A percentile compares a stretch with the other conserved stretches of the same genome.
These are phyloP conservation scores for Apophysomyces ossiformis DNA, from an alignment of 371 early-diverging fungal genomes.

Conservation along the genomic window DNA sequence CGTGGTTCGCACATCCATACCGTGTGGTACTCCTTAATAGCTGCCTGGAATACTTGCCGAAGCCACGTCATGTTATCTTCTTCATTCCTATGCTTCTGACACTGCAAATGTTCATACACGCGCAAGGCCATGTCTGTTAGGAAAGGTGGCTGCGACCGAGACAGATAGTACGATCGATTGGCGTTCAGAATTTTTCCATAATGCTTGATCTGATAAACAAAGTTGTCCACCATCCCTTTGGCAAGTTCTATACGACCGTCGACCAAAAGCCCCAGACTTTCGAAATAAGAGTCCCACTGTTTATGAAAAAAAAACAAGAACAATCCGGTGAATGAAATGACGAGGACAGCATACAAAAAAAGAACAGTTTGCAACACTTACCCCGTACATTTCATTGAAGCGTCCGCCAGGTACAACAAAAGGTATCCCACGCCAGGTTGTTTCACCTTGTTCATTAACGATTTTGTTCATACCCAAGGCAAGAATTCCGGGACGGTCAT, in stretches of 20 bases:
- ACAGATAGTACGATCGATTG: conserved; percentile 92
- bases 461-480: conserved; percentile 73
- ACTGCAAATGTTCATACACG: conserved; percentile 62
- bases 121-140: conserved; percentile 90
- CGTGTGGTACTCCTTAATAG: conserved; percentile 86
- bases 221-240: conserved; percentile 93
- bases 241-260: conserved; percentile 83
- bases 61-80: conserved; percentile 71
- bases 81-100: conserved; percentile 34
- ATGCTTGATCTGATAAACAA: conserved; percentile 89
- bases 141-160: conserved; percentile 94
- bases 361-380: not conserved
- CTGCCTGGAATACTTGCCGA: conserved; percentile 65
- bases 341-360: too few species aligned
- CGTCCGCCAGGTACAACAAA: conserved; percentile 96
- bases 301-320: not conserved
- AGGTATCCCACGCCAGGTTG: conserved; percentile 71
- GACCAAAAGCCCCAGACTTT: conserved; percentile 78
- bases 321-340: too few species aligned
- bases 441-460: conserved; percentile 49
- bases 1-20: conserved; percentile 88
- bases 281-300: conserved; percentile 92
- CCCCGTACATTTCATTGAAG: conserved; percentile 96
- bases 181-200: conserved; percentile 97
- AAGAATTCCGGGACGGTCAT: conserved; percentile 87